Evolutionary conservation across 192 early-diverging fungal genomes (phyloP).

Genomic region (Linnemannia exigua): DNA sequence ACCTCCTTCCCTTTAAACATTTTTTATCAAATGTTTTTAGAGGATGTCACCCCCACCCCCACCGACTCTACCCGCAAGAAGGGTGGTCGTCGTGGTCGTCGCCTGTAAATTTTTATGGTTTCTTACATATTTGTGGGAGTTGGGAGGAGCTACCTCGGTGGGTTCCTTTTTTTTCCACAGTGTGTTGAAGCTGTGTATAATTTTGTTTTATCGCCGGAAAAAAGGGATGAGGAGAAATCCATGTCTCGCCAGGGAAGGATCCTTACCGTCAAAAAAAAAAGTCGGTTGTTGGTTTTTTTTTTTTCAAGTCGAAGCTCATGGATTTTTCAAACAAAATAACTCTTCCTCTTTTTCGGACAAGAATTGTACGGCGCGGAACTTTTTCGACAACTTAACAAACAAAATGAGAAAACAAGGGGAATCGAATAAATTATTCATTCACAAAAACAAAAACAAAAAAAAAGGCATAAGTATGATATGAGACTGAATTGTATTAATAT

Average conservation of each 20-base stretch:
- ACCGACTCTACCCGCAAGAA: constrained; percentile 98
- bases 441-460: background rate
- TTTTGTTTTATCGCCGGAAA: constrained; percentile 4
- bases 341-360: background rate
- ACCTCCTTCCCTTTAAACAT: constrained; percentile 44
- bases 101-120: constrained; percentile 72
- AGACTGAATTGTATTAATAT: no score
- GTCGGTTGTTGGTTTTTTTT: no score
- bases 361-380: constrained; percentile 9
- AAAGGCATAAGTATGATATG: no score
- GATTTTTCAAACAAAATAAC: no score
- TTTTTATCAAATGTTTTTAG: constrained; percentile 61
- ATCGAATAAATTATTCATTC: constrained; percentile 6
- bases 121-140: background rate
- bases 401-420: constrained; percentile 1
- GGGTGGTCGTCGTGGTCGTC: constrained; percentile 99
- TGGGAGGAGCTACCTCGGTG: background rate
- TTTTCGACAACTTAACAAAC: background rate
- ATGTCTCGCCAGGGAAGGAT: background rate
- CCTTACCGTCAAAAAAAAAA: no score
- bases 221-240: background rate
- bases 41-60: constrained; percentile 98
- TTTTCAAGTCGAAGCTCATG: background rate
- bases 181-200: background rate
- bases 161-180: background rate